Evolutionary conservation across 345 rosid species (phyloP).

Genomic region (Eucalyptus polybractea): DNA sequence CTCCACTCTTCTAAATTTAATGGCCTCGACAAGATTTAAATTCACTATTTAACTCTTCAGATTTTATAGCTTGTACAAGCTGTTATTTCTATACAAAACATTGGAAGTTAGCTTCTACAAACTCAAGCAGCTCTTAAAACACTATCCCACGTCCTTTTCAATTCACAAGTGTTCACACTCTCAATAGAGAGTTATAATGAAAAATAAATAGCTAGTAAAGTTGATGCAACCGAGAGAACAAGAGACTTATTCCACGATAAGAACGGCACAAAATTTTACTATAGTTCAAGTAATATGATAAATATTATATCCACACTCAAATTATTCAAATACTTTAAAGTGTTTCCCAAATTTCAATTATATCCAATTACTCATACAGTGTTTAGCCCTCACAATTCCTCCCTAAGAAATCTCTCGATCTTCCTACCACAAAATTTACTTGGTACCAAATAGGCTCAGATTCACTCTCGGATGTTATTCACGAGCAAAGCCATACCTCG

Average conservation of each 20-base stretch:
- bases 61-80: neutral
- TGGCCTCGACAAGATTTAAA: neutral
- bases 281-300: neutral
- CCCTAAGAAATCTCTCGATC: too few relatives aligned
- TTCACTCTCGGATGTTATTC: neutral
- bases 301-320: neutral
- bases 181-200: neutral
- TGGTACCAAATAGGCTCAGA: neutral
- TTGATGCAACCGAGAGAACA: neutral
- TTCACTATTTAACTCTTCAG: neutral
- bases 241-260: neutral
- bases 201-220: neutral
- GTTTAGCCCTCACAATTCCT: neutral
- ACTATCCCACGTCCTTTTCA: neutral
- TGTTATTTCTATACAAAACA: neutral
- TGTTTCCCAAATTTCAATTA: rapidly evolving
- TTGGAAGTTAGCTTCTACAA: neutral
- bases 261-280: neutral
- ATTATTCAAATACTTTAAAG: neutral
- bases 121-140: neutral
- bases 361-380: neutral
- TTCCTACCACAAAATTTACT: neutral
- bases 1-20: neutral
- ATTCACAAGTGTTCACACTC: neutral
- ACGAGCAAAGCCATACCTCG: neutral